Percentiles rank a stretch among this genome's conserved stretches.
These are phyloP conservation scores for Aaosphaeria pasadenensis DNA, from an alignment of 2,329 filamentous ascomycete species.

Conservation along the genomic window DNA sequence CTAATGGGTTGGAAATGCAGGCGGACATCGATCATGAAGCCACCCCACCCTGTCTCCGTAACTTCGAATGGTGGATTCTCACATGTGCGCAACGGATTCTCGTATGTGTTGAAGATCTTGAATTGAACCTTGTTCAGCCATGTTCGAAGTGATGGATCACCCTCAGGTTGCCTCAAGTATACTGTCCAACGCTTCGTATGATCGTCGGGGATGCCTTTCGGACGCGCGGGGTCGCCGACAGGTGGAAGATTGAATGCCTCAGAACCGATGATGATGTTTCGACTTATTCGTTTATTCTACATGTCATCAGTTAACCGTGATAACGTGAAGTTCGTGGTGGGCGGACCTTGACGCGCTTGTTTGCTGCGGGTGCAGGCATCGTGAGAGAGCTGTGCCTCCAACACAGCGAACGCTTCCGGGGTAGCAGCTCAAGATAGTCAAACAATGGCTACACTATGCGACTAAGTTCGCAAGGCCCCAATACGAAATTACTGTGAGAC, in stretches of 20 bases:
- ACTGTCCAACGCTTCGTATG: slow-evolving; percentile 98
- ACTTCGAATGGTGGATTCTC: slow-evolving; percentile 82
- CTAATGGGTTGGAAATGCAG: slow-evolving; percentile 87
- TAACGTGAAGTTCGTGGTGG: background rate
- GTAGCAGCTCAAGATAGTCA: no score
- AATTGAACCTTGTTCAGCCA: slow-evolving; percentile 98
- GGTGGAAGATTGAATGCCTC: slow-evolving; percentile 62
- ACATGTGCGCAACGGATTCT: slow-evolving; percentile 74
- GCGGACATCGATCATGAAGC: slow-evolving; percentile 95
- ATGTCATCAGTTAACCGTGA: slow-evolving; percentile 11
- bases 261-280: slow-evolving; percentile 48
- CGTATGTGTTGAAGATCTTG: slow-evolving; percentile 95
- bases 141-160: slow-evolving; percentile 80
- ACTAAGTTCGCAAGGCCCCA: no score
- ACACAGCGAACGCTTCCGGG: no score
- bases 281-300: slow-evolving; percentile 40
- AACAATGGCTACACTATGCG: no score
- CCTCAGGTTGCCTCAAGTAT: slow-evolving; percentile 86
- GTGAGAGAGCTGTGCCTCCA: slow-evolving; percentile 4
- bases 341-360: slow-evolving; percentile 50
- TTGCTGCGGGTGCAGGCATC: slow-evolving; percentile 54
- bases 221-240: slow-evolving; percentile 59
- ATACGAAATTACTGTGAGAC: no score
- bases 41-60: slow-evolving; percentile 93
- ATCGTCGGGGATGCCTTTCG: slow-evolving; percentile 73